Evolutionary conservation across 306 rosid species (phyloP), one percentile per base, ranked within the genome.

Genomic region (Phaseolus lunatus): DNA sequence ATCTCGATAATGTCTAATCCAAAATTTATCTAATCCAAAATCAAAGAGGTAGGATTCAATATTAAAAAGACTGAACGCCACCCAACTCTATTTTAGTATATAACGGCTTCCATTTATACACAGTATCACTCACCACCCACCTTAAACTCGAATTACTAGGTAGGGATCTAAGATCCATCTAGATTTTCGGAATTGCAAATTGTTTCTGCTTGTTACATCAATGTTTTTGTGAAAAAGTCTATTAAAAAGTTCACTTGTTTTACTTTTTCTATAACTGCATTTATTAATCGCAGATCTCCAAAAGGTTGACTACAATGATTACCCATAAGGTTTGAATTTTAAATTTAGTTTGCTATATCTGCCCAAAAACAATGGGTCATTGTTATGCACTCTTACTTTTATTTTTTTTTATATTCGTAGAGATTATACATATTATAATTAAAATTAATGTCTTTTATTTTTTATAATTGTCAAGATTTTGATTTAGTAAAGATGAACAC

Each of bases 161-260:
- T 31, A 24, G 62, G 78, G 81, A 72, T 76, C 71, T 67, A 47
- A 72, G 85, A 52, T 79, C 72, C 71, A 58, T 70, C 82, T 39
- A 52, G 75, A 4, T 20, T 22, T 72, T 59, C 37, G 35, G 61
- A 77, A 18, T 61, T 29, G 70, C 18, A n/a, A 56, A 26, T 61
- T 61, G 43, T 15, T 61, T 29, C 0, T 59, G 13, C 5, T 29
- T 23, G 13, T 29, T 61, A 61, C 67, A 15, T 15, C 43, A 2
- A 59, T 27, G 41, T 59, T 59, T 5, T 3, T 29, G 5, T 15
- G 18, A 7, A 27, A 7, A 0, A 57, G 9, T 35, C 26, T 12
- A 58, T 27, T 58, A 26, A 58, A 58, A 26, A n/a, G 3, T 6
- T 27, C 82, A 71, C 45, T 52, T 44, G 54, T 31, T 54, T 41